Evolutionary conservation across 441 rosid genomes (phyloP).

Genomic region (Biscutella laevigata): DNA sequence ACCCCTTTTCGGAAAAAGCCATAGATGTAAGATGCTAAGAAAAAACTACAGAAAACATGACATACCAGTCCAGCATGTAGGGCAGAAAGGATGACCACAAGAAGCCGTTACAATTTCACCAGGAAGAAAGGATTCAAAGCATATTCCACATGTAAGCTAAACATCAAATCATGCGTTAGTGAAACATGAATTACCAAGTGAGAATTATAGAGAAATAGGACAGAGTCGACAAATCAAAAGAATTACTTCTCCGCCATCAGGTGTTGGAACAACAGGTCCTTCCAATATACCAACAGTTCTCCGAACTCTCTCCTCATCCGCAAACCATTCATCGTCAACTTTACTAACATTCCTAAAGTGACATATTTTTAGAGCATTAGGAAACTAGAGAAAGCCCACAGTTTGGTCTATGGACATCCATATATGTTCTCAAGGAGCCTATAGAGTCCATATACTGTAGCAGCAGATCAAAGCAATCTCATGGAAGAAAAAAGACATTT

Average conservation of each 20-base stretch:
- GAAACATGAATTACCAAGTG: neutral
- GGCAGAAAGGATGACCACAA: conserved; percentile 92
- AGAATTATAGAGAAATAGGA: conserved; percentile 1
- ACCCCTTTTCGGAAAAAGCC: neutral
- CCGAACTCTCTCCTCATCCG: conserved; percentile 74
- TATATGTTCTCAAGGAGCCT: neutral
- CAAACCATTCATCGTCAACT: conserved; percentile 96
- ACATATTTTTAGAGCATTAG: conserved; percentile 17
- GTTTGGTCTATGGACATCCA: neutral
- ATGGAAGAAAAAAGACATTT: neutral
- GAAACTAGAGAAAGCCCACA: conserved; percentile 4
- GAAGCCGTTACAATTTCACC: conserved; percentile 47
- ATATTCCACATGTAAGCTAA: conserved; percentile 80
- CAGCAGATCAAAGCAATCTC: neutral
- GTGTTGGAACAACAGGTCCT: conserved; percentile 35
- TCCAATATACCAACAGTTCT: conserved; percentile 70
- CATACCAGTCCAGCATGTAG: conserved; percentile 73
- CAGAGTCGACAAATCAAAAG: conserved; percentile 25
- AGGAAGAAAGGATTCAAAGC: conserved; percentile 50
- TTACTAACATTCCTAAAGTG: conserved; percentile 63
- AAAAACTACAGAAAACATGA: neutral
- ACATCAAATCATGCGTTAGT: conserved; percentile 13
- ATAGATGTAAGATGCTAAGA: conserved; percentile 2
- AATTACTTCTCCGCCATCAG: conserved; percentile 34
- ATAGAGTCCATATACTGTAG: neutral